Evolutionary conservation across 108 stramenopile genomes (phyloP), one percentile per base, ranked within the genome.

Genomic region (Aurantiochytrium sp.): DNA sequence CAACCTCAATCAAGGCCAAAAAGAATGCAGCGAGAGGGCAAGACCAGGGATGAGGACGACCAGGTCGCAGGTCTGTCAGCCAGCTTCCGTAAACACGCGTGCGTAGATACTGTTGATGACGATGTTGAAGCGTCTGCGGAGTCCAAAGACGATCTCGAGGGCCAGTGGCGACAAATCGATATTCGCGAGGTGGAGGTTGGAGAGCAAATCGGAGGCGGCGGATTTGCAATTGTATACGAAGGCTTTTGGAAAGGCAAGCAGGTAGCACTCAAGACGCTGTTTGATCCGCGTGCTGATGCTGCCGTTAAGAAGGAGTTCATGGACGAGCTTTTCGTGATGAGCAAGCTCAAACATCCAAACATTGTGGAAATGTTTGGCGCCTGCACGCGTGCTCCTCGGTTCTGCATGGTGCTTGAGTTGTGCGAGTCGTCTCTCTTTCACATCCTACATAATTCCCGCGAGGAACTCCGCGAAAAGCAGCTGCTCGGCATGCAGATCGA

Each of bases 381-480:
- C 1, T 91, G 90, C 72, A 89, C 87, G 91, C 59, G 29, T 29
- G 88, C 90, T 10, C 91, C 92, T 5, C 21, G 83, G 14, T 45
- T 92, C 23, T 91, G 69, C 60, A 88, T 93, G 57, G 90, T 97
- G 43, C 96, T 96, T 73, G 97, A 97, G 88, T 93, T 96, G 3
- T 98, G 97, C 90, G 95, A 95, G 21, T 92, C 97, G 23, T 97
- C 97, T 91, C 92, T 99, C 21, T 92, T 97, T 44, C 95, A 96
- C 89, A 88, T 99, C n/a, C 94, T 99, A 42, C 96, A 98, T 87
- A 97, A 97, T 90, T 95, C 19, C 88, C 92, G 83, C 89, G 60
- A 87, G 97, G 28, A 64, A 95, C 23, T 89, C 95, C 16, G 92
- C 92, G 87, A 72, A 95, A 59, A 87, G 97, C 16, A 93, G 51